phyloP scores from a whole-genome alignment of 208 protist genomes.

The Willaertia magna region DNA sequence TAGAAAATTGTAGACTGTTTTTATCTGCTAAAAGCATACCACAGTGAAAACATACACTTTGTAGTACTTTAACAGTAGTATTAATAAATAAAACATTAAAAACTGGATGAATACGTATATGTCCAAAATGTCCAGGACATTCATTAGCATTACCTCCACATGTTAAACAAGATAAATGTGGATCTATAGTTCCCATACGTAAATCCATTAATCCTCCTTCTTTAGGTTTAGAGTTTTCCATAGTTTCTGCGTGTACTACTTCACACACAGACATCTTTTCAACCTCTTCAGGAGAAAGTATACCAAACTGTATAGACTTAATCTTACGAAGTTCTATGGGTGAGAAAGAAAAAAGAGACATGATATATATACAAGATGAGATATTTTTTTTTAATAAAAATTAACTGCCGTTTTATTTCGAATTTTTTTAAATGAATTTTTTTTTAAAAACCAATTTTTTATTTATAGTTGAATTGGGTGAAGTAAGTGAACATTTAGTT shows the following conservation, averaged over 20 bases:
- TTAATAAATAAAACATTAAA: slow-evolving; percentile 92
- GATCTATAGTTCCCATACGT: neutral
- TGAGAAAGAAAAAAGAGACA: neutral
- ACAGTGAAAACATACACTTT: slow-evolving; percentile 93
- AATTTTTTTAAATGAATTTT: neutral
- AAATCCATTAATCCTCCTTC: neutral
- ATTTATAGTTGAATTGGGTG: no score
- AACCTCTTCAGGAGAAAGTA: neutral
- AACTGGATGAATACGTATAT: slow-evolving; percentile 92
- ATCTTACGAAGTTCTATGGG: neutral
- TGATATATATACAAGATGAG: neutral
- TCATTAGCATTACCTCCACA: neutral
- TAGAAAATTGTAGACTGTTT: neutral
- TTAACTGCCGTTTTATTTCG: neutral
- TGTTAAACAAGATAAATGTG: neutral
- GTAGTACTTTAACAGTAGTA: slow-evolving; percentile 77
- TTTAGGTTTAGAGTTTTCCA: neutral
- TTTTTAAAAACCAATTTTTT: neutral
- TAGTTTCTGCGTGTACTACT: neutral
- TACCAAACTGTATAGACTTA: neutral
- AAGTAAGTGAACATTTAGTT: no score
- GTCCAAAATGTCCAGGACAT: slow-evolving; percentile 94
- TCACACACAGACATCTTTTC: neutral
- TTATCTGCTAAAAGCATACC: slow-evolving; percentile 65
- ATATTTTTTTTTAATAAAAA: neutral